Evolutionary conservation across 2,329 filamentous ascomycete species (phyloP).

Genomic region (Pezicula neosporulosa): DNA sequence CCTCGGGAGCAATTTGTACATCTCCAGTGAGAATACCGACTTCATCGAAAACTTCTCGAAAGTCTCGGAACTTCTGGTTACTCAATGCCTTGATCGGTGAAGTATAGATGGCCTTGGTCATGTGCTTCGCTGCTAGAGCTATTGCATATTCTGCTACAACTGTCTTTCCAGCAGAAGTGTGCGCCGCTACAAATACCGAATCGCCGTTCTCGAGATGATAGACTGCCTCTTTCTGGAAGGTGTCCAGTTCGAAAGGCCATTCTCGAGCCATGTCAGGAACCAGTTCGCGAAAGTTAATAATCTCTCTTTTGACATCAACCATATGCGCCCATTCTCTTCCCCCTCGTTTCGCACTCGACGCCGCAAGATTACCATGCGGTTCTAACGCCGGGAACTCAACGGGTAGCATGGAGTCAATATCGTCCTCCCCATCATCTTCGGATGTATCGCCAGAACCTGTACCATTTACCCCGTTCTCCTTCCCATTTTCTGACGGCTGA

Average conservation of each 20-base stretch:
- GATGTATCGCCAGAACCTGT: slow-evolving; percentile 29
- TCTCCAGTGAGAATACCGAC: slow-evolving; percentile 96
- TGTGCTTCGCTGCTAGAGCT: slow-evolving; percentile 91
- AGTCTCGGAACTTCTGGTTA: slow-evolving; percentile 98
- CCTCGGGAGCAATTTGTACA: slow-evolving; percentile 96
- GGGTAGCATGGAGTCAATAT: slow-evolving; percentile 83
- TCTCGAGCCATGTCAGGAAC: slow-evolving; percentile 95
- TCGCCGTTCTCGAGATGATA: slow-evolving; percentile 96
- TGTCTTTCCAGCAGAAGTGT: slow-evolving; percentile 97
- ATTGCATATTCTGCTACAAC: slow-evolving; percentile 98
- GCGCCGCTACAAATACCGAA: slow-evolving; percentile 95
- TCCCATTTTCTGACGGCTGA: slow-evolving; percentile 24
- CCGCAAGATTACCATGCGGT: slow-evolving; percentile 72
- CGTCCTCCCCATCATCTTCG: slow-evolving; percentile 47
- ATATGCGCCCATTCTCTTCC: slow-evolving; percentile 96
- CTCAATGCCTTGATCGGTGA: slow-evolving; percentile 98
- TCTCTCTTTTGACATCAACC: slow-evolving; percentile 90
- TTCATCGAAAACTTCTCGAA: slow-evolving; percentile 85
- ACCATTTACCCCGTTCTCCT: slow-evolving; percentile 25
- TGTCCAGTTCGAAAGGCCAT: slow-evolving; percentile 97
- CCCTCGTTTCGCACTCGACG: slow-evolving; percentile 68
- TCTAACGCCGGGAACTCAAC: slow-evolving; percentile 91
- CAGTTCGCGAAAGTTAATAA: slow-evolving; percentile 89
- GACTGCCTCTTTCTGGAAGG: slow-evolving; percentile 97
- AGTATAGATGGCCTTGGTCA: slow-evolving; percentile 99